phyloP scores from a whole-genome alignment of 805 yeast species.

The Sungouiozyma intestinalis region DNA sequence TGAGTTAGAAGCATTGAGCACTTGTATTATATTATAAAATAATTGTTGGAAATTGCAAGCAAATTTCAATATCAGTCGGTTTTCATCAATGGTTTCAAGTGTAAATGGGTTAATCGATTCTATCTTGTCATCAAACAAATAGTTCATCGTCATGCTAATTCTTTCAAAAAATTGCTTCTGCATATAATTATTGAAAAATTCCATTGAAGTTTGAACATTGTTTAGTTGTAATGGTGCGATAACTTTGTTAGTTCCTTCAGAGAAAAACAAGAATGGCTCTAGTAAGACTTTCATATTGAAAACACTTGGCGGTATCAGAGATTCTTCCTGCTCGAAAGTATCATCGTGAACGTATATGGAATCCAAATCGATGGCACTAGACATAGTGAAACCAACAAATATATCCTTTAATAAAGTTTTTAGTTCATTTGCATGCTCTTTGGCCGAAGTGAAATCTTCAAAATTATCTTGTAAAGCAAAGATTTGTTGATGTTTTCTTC shows the following conservation, averaged over 20 bases:
- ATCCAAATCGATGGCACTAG: slow-evolving; percentile 27
- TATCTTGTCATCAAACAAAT: slow-evolving; percentile 41
- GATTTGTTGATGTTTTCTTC: slow-evolving; percentile 6
- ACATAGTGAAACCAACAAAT: slow-evolving; percentile 56
- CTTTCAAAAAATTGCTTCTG: slow-evolving; percentile 50
- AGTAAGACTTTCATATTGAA: slow-evolving; percentile 72
- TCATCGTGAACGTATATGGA: slow-evolving; percentile 52
- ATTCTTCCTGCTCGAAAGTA: slow-evolving; percentile 46
- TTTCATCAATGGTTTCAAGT: slow-evolving; percentile 26
- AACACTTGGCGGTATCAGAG: slow-evolving; percentile 57
- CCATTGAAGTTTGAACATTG: slow-evolving; percentile 25
- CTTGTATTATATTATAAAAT: slow-evolving; percentile 21
- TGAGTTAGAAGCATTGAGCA: slow-evolving; percentile 27
- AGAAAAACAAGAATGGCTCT: slow-evolving; percentile 61
- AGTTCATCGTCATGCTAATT: slow-evolving; percentile 44
- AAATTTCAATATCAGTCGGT: slow-evolving; percentile 23
- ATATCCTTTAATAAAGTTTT: slow-evolving; percentile 43
- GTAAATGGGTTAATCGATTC: slow-evolving; percentile 32
- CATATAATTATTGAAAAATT: slow-evolving; percentile 59
- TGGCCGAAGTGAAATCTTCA: slow-evolving; percentile 15
- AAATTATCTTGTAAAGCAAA: slow-evolving; percentile 22
- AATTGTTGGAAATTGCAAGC: slow-evolving; percentile 21
- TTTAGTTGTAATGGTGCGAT: slow-evolving; percentile 24
- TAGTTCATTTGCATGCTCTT: slow-evolving; percentile 33
- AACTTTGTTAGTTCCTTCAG: slow-evolving; percentile 44